Base-by-base conservation (phyloP, 768 basidiomycete genomes). In the Termitomyces bulborhizus region DNA sequence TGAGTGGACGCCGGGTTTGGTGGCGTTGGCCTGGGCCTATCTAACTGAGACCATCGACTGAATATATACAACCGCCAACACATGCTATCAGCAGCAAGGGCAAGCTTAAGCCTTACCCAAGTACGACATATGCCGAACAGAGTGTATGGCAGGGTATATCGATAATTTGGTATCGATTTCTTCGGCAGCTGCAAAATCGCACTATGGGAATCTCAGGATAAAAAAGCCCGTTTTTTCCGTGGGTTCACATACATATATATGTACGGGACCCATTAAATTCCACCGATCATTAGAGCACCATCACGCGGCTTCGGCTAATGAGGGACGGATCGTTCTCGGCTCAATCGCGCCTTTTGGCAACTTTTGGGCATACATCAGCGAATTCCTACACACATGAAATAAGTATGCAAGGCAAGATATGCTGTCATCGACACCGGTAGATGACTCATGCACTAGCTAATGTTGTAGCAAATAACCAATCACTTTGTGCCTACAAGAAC, bases 211-310 rank as follows among this genome's bases (percentile, higher is more conserved):
- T n/a, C 13, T 2, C 9, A 48, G 6, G 29, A 34, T 40, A 9
- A 34, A 42, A 13, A 24, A n/a, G 8, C 32, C 54, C 54, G 54
- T 7, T 55, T 18, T 36, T 43, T 26, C 42, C 54, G 54, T 55
- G 54, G 46, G 54, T 55, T 55, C 8, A 16, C 31, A 8, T 31
- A 31, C 29, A 31, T 21, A 21, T 21, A 2, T 21, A 21, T 21
- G 21, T n/a, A n/a, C n/a, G n/a, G n/a, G n/a, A n/a, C n/a, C n/a
- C n/a, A 21, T 29, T 3, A 29, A 4, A 29, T 29, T 29, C 4
- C 29, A 29, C 4, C 29, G 29, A 32, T 29, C 29, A 29, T 29
- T 29, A 4, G 29, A 29, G 29, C 29, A 6, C 6, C 6, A 3
- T 29, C 31, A 32, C 31, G 31, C 1, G 31, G 31, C 31, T 32